phyloP scores from a whole-genome alignment of 208 protist species.

The Leishmania tropica region DNA sequence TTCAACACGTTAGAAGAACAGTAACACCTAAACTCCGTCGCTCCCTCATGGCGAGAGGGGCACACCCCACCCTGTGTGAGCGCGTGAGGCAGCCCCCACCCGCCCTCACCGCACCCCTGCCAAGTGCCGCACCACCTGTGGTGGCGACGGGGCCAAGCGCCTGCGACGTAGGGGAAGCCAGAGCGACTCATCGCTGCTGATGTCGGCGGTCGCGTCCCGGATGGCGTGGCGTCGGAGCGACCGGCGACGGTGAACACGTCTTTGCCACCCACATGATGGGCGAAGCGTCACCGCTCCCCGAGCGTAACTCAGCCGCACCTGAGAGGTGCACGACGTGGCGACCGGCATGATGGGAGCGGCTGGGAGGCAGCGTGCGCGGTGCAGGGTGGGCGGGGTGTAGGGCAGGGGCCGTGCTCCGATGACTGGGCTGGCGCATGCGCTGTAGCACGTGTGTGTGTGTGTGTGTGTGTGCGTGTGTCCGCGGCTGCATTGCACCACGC shows the following conservation, averaged over 20 bases:
- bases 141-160: background rate
- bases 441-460: background rate
- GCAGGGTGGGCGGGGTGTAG: background rate
- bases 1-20: too few species aligned
- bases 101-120: background rate
- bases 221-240: background rate
- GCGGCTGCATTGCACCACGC: too few species aligned
- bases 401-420: background rate
- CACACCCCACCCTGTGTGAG: background rate
- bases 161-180: background rate
- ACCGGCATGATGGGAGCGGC: background rate
- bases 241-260: too few species aligned
- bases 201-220: too few species aligned
- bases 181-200: background rate
- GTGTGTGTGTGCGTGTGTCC: background rate
- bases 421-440: background rate
- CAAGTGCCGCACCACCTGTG: background rate
- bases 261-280: background rate
- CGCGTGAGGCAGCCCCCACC: background rate
- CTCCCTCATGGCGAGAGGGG: too few species aligned
- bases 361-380: background rate
- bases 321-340: too few species aligned
- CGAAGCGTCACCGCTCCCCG: background rate
- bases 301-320: too few species aligned
- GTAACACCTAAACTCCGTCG: too few species aligned